A percentile compares a stretch with the other conserved stretches of the same genome.
Evolutionary conservation across 1,284 basidiomycete genomes (phyloP).

Genomic region (Naganishia albida): DNA sequence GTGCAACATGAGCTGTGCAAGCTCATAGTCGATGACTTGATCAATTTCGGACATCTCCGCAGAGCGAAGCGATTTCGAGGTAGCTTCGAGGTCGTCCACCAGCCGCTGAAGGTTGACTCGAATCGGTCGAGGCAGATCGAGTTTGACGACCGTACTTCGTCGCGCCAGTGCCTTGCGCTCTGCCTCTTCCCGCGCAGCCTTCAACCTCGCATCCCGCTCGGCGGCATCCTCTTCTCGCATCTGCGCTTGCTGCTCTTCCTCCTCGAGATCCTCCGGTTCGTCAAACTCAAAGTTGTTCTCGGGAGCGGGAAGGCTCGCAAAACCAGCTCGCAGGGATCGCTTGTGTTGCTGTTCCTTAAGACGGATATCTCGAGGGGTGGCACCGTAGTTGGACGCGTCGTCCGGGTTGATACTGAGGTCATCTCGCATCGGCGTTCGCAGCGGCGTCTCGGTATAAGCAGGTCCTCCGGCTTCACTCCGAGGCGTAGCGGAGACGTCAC

Average conservation of each 20-base stretch:
- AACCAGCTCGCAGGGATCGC: constrained; percentile 74
- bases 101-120: constrained; percentile 73
- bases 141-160: constrained; percentile 78
- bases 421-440: constrained; percentile 89
- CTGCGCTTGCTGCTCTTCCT: constrained; percentile 53
- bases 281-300: constrained; percentile 98
- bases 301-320: constrained; percentile 81
- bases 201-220: constrained; percentile 80
- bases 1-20: constrained; percentile 77
- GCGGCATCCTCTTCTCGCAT: constrained; percentile 82
- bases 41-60: constrained; percentile 51
- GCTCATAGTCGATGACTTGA: constrained; percentile 73
- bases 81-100: constrained; percentile 60
- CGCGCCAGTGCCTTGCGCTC: constrained; percentile 75
- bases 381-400: constrained; percentile 60
- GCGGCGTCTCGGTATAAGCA: constrained; percentile 68
- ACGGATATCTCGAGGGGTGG: constrained; percentile 75
- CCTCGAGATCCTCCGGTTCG: constrained; percentile 71
- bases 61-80: constrained; percentile 29
- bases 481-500: constrained; percentile 66
- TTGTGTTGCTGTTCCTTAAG: constrained; percentile 66
- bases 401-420: constrained; percentile 82
- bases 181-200: constrained; percentile 71
- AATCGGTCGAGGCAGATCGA: constrained; percentile 79
- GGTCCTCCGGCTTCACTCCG: constrained; percentile 54